Conservation (phyloP, 2,329 filamentous ascomycete species). For the Colletotrichum falcatum region DNA sequence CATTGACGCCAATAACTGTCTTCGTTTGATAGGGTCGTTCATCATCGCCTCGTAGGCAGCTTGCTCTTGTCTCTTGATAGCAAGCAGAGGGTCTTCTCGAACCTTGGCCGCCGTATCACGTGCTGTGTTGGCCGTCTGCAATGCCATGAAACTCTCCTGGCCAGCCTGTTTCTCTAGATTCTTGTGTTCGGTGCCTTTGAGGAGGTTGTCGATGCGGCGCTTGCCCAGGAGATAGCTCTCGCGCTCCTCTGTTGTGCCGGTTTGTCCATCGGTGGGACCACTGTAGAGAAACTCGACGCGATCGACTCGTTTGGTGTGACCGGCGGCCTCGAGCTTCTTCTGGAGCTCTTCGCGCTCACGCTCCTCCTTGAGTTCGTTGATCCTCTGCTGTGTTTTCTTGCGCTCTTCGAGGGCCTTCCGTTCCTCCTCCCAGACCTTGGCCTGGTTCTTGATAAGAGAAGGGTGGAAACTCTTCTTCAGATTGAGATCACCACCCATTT, state of each 20-base stretch:
- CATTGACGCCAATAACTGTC: slow-evolving; percentile 74
- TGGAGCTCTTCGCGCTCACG: slow-evolving; percentile 92
- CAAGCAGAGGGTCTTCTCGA: slow-evolving; percentile 88
- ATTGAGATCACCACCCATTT: slow-evolving; percentile 95
- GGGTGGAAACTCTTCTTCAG: slow-evolving; percentile 97
- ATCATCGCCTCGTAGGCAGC: slow-evolving; percentile 83
- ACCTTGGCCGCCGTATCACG: slow-evolving; percentile 89
- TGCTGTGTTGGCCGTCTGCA: slow-evolving; percentile 77
- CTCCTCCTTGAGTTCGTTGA: slow-evolving; percentile 95
- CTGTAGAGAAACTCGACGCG: slow-evolving; percentile 99
- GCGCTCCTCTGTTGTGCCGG: slow-evolving; percentile 86
- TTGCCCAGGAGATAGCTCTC: slow-evolving; percentile 95
- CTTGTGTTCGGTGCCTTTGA: slow-evolving; percentile 84
- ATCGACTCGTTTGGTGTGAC: slow-evolving; percentile 82
- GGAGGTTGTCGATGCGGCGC: slow-evolving; percentile 83
- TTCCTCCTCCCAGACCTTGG: slow-evolving; percentile 90
- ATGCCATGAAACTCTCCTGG: slow-evolving; percentile 69
- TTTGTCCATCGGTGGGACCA: slow-evolving; percentile 82
- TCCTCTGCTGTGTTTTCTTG: slow-evolving; percentile 90
- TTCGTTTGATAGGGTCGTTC: slow-evolving; percentile 77
- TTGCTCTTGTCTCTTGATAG: slow-evolving; percentile 93
- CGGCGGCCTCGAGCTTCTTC: slow-evolving; percentile 87
- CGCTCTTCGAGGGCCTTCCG: slow-evolving; percentile 93
- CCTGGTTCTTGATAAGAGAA: slow-evolving; percentile 89
- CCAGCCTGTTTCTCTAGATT: slow-evolving; percentile 81